Evolutionary conservation across 371 early-diverging fungal genomes (phyloP).

Genomic region (Mortierella sp.): DNA sequence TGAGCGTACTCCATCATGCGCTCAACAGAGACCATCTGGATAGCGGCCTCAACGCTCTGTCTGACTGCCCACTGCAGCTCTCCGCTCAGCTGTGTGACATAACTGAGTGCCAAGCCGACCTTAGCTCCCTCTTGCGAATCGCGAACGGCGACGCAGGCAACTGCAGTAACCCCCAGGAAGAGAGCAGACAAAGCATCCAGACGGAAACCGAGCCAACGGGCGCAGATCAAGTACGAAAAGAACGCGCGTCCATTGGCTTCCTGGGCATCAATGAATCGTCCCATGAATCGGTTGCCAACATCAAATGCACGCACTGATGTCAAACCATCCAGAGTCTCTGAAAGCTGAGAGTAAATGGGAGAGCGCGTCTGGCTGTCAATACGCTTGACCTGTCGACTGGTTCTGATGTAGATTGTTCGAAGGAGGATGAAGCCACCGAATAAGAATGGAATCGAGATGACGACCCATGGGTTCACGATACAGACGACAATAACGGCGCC

Average conservation of each 20-base stretch:
- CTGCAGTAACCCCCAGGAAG: slow-evolving; percentile 52
- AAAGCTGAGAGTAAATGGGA: slow-evolving; percentile 70
- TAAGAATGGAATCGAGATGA: slow-evolving; percentile 55
- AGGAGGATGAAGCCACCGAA: slow-evolving; percentile 43
- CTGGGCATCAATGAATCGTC: slow-evolving; percentile 38
- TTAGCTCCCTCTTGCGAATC: slow-evolving; percentile 34
- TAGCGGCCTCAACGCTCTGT: slow-evolving; percentile 57
- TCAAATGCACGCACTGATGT: slow-evolving; percentile 58
- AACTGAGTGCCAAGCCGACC: slow-evolving; percentile 56
- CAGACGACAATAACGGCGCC: slow-evolving; percentile 60
- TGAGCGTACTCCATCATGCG: slow-evolving; percentile 68
- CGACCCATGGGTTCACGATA: slow-evolving; percentile 54
- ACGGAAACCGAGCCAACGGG: slow-evolving; percentile 62
- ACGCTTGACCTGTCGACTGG: slow-evolving; percentile 76
- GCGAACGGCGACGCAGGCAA: slow-evolving; percentile 53
- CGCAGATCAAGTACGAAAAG: slow-evolving; percentile 55
- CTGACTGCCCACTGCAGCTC: slow-evolving; percentile 56
- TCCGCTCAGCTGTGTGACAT: slow-evolving; percentile 56
- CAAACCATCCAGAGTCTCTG: slow-evolving; percentile 67
- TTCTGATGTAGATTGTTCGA: slow-evolving; percentile 56
- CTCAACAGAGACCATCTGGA: slow-evolving; percentile 56
- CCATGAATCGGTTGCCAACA: slow-evolving; percentile 44
- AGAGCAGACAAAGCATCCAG: slow-evolving; percentile 59
- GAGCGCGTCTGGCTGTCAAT: slow-evolving; percentile 67
- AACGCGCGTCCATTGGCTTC: slow-evolving; percentile 59